Percentiles rank a stretch among this genome's conserved stretches.
These are phyloP conservation scores for Pestalotiopsis sp. DNA, from an alignment of 2,329 filamentous ascomycete species.

Conservation along the genomic window DNA sequence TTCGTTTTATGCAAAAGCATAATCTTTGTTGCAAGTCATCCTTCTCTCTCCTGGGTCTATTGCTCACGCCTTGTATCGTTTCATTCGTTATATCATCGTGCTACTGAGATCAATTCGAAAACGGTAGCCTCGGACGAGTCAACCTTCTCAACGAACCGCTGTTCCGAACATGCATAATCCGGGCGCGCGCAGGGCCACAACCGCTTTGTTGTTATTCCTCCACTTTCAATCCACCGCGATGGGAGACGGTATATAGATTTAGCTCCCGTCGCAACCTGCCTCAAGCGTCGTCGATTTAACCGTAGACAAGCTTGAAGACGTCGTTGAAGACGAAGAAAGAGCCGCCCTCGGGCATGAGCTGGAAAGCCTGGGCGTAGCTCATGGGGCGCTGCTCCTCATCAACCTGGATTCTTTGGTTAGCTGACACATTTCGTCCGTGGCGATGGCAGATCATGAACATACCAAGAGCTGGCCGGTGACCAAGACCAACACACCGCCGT, in stretches of 20 bases:
- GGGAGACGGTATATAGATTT: slow-evolving; percentile 2
- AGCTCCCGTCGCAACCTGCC: not conserved
- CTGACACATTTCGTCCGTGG: not conserved
- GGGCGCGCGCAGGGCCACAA: not conserved
- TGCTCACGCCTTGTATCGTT: not conserved
- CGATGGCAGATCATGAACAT: slow-evolving; percentile 36
- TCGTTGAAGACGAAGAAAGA: slow-evolving; percentile 93
- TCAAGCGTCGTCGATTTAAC: slow-evolving; percentile 35
- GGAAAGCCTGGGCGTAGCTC: slow-evolving; percentile 90
- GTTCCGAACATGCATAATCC: not conserved
- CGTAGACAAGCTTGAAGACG: slow-evolving; percentile 88
- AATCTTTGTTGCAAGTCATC: not conserved
- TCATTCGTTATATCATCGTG: slow-evolving; percentile 5
- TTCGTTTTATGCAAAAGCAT: not conserved
- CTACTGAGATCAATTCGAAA: not conserved
- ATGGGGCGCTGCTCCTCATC: slow-evolving; percentile 85
- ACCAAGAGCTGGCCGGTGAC: slow-evolving; percentile 87
- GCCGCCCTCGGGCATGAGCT: slow-evolving; percentile 72
- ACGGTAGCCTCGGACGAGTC: not conserved
- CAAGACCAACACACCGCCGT: slow-evolving; percentile 78
- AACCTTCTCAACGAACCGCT: not conserved
- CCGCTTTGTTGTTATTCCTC: not conserved
- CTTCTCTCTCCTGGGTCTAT: not conserved
- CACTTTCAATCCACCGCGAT: not conserved
- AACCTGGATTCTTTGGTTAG: slow-evolving; percentile 56